A percentile compares a stretch with the other conserved stretches of the same genome.
phyloP scores from a whole-genome alignment of 2,329 filamentous ascomycete species.

The Alternaria ventricosa region DNA sequence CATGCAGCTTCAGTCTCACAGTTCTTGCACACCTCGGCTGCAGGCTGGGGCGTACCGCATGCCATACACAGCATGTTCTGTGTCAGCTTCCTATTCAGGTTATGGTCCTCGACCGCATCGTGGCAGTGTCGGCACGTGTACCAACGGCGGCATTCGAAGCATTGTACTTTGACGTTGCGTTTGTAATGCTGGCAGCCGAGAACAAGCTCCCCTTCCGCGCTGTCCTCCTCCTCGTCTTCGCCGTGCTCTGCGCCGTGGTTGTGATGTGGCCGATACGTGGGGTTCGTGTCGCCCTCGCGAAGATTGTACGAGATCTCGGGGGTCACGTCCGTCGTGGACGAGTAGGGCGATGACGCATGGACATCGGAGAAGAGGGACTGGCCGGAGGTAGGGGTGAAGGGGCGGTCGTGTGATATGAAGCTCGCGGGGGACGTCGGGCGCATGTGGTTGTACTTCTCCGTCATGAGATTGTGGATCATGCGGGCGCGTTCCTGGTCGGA shows the following conservation, averaged over 20 bases:
- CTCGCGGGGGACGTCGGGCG: slow-evolving; percentile 48
- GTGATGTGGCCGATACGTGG: slow-evolving; percentile 36
- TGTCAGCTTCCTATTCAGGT: slow-evolving; percentile 80
- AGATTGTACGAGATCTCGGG: slow-evolving; percentile 45
- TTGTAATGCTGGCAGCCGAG: slow-evolving; percentile 93
- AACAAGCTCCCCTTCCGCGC: slow-evolving; percentile 53
- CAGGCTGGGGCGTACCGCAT: slow-evolving; percentile 83
- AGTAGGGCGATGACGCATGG: slow-evolving; percentile 44
- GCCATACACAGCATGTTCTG: slow-evolving; percentile 98
- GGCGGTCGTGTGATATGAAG: slow-evolving; percentile 48
- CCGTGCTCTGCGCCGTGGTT: slow-evolving; percentile 46
- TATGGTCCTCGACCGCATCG: slow-evolving; percentile 80
- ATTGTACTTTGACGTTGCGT: slow-evolving; percentile 95
- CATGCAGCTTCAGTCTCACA: slow-evolving; percentile 81
- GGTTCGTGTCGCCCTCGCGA: slow-evolving; percentile 39
- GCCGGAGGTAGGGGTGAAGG: slow-evolving; percentile 46
- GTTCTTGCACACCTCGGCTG: slow-evolving; percentile 75
- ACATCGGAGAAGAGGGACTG: slow-evolving; percentile 44
- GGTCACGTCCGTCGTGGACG: slow-evolving; percentile 42
- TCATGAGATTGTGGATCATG: slow-evolving; percentile 59
- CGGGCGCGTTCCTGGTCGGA: slow-evolving; percentile 58
- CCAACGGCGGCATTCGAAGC: slow-evolving; percentile 87
- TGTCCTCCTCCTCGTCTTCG: slow-evolving; percentile 58
- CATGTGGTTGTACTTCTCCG: slow-evolving; percentile 52
- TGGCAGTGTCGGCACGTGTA: slow-evolving; percentile 96